These are phyloP conservation scores for Bidens hawaiensis DNA, from an alignment of 140 eudicot genomes.

Conservation along the genomic window DNA sequence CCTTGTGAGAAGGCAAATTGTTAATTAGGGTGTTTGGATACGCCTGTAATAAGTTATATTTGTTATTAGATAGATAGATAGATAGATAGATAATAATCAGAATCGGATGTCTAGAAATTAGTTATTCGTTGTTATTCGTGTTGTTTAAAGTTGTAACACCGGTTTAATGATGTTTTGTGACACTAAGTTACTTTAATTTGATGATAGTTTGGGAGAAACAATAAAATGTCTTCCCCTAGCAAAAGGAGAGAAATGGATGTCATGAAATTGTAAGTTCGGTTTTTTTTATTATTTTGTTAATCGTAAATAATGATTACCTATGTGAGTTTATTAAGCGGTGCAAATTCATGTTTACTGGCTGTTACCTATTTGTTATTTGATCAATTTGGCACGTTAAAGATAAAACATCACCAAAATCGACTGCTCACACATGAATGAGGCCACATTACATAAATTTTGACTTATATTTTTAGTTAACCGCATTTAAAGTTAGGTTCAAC, in stretches of 20 bases:
- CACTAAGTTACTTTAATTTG: slow-evolving; percentile 1
- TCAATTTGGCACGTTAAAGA: background rate
- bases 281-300: background rate
- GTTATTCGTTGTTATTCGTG: background rate
- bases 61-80: no score
- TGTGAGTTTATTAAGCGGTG: background rate
- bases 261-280: slow-evolving; percentile 51
- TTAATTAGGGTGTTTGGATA: background rate
- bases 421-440: background rate
- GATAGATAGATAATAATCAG: no score
- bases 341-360: background rate
- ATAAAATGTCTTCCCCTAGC: slow-evolving; percentile 59
- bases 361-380: background rate
- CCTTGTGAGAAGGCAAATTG: background rate
- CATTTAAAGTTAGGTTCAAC: background rate
- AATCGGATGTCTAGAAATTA: background rate
- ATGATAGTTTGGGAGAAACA: slow-evolving; percentile 14
- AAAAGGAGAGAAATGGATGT: slow-evolving; percentile 70
- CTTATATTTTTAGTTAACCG: background rate
- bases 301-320: background rate
- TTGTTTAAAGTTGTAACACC: background rate
- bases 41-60: background rate
- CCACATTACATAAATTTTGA: no score
- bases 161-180: background rate
- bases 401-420: background rate